Conservation (phyloP, 1,284 basidiomycete genomes). For the Trametes polyzona region DNA sequence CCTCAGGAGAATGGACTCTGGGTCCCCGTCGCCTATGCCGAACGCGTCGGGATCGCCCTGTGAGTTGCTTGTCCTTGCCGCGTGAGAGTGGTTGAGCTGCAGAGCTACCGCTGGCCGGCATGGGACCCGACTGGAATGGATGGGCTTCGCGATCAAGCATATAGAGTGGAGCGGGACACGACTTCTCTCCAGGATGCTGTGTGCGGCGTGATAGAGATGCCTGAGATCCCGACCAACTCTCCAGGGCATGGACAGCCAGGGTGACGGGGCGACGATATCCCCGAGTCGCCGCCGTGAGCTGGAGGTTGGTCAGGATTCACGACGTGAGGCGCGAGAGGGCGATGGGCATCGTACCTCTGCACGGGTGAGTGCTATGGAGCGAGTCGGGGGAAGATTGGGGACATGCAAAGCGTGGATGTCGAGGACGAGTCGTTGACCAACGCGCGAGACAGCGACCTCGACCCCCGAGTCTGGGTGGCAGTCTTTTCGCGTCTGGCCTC, state of each 20-base stretch:
- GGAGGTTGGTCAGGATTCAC: conserved; percentile 4
- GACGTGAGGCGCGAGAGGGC: not conserved
- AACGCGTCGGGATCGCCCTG: not conserved
- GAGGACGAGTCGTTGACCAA: conserved; percentile 18
- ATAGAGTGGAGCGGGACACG: conserved; percentile 12
- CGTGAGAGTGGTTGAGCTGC: conserved; percentile 19
- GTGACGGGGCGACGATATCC: conserved; percentile 39
- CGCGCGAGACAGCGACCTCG: conserved; percentile 25
- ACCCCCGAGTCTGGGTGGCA: conserved; percentile 9
- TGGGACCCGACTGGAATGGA: conserved; percentile 23
- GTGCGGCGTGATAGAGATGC: conserved; percentile 50
- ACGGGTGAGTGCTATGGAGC: conserved; percentile 24
- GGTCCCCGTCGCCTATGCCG: not conserved
- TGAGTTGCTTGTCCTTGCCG: not conserved
- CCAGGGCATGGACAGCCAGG: conserved; percentile 75
- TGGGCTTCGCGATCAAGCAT: conserved; percentile 23
- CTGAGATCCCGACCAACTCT: conserved; percentile 57
- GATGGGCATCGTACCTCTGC: conserved; percentile 18
- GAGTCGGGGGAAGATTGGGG: conserved; percentile 13
- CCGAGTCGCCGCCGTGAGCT: conserved; percentile 35
- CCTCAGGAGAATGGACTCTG: conserved; percentile 6
- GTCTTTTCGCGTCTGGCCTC: conserved; percentile 24
- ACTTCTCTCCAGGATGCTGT: conserved; percentile 24
- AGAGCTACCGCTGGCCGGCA: conserved; percentile 27
- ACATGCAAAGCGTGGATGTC: conserved; percentile 22